Evolutionary conservation across 352 stramenopile species (phyloP), one percentile per base, ranked within the genome.

Genomic region (Aphanomyces invadans): DNA sequence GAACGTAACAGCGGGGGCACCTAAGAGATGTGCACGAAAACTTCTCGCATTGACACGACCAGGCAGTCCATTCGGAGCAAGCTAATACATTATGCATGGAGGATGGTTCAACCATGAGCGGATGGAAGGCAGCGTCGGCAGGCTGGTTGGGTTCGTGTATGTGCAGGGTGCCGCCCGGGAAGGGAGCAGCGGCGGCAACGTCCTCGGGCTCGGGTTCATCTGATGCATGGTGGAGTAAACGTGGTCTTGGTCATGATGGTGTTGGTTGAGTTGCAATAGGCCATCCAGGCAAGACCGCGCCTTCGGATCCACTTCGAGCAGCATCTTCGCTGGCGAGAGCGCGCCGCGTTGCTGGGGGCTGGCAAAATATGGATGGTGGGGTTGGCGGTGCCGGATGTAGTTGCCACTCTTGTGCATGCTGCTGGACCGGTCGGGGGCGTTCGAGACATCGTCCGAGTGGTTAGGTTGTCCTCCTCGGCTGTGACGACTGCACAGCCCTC

Each of bases 401-500:
- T n/a, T n/a, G n/a, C n/a, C n/a, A n/a, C n/a, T n/a, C n/a, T n/a
- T n/a, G n/a, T n/a, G n/a, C n/a, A n/a, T n/a, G n/a, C n/a, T n/a
- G n/a, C n/a, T n/a, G n/a, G n/a, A n/a, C n/a, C n/a, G n/a, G n/a
- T n/a, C n/a, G n/a, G n/a, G n/a, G n/a, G n/a, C n/a, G n/a, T n/a
- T n/a, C n/a, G n/a, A n/a, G n/a, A n/a, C n/a, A n/a, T n/a, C n/a
- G n/a, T n/a, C n/a, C n/a, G n/a, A n/a, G n/a, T n/a, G n/a, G n/a
- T n/a, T n/a, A n/a, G n/a, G n/a, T n/a, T 26, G 4, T 52, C 9
- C 12, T 25, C 44, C 12, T 9, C 45, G 4, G 26, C 42, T n/a
- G 45, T 65, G 57, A 19, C 57, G 57, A 25, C 21, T 26, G 45
- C 57, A 65, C 15, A 38, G 32, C 23, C 57, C 57, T 3, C 36